Percentiles rank a stretch among this genome's conserved stretches.
Evolutionary conservation across 1,284 basidiomycete genomes (phyloP).

Genomic region (Cerioporus squamosus): DNA sequence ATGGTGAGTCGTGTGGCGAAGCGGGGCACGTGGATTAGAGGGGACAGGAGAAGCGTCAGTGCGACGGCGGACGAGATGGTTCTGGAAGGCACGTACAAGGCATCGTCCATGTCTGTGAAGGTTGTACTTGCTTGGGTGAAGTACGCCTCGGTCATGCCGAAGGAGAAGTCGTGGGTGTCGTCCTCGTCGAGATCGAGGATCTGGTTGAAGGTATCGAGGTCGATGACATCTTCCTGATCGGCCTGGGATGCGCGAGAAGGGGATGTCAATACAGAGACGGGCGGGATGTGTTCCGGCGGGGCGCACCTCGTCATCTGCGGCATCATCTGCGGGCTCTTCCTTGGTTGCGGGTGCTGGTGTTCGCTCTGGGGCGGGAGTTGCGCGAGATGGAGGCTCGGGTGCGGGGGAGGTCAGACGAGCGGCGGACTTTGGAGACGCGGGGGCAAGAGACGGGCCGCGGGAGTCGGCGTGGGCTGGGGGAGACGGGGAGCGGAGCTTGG

Average conservation of each 20-base stretch:
- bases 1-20: no score
- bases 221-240: constrained; percentile 47
- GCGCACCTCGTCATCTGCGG: constrained; percentile 22
- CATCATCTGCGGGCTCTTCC: constrained; percentile 7
- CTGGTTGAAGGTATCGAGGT: constrained; percentile 83
- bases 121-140: constrained; percentile 79
- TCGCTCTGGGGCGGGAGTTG: constrained; percentile 12
- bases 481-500: constrained; percentile 27
- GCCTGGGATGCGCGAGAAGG: constrained; percentile 8
- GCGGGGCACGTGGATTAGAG: neutral
- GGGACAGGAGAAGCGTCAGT: constrained; percentile 19
- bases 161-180: constrained; percentile 77
- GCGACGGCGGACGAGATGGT: neutral
- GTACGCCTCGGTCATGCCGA: constrained; percentile 79
- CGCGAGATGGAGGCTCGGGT: constrained; percentile 9
- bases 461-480: constrained; percentile 8
- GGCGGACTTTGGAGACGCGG: constrained; percentile 16
- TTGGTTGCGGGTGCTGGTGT: constrained; percentile 2
- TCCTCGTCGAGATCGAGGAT: constrained; percentile 92
- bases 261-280: neutral
- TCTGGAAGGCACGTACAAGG: constrained; percentile 63
- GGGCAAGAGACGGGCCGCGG: constrained; percentile 20
- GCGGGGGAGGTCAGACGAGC: constrained; percentile 19
- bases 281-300: neutral
- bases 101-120: constrained; percentile 79